phyloP scores from a whole-genome alignment of 805 yeast genomes.

The Dipodascus geniculatus region DNA sequence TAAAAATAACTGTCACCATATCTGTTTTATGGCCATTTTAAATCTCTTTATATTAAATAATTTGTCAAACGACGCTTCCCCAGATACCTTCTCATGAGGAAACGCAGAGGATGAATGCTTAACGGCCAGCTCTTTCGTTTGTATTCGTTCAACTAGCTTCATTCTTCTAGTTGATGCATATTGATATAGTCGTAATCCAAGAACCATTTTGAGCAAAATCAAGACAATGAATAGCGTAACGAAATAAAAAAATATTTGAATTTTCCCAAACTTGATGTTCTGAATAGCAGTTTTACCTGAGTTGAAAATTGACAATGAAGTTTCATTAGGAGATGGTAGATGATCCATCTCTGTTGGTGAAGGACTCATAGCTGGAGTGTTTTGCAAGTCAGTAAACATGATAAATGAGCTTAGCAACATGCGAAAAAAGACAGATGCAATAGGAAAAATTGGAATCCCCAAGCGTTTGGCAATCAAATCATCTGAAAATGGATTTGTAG shows the following conservation, averaged over 20 bases:
- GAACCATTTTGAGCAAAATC: background rate
- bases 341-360: background rate
- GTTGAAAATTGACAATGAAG: background rate
- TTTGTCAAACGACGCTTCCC: background rate
- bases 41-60: background rate
- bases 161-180: background rate
- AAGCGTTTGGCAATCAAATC: constrained; percentile 43
- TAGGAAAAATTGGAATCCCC: constrained; percentile 73
- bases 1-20: background rate
- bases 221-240: background rate
- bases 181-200: background rate
- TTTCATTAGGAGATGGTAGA: background rate
- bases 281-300: background rate
- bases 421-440: constrained; percentile 59
- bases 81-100: background rate
- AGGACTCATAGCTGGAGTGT: background rate
- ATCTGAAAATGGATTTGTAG: constrained; percentile 29
- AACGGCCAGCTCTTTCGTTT: background rate
- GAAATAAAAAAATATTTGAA: background rate
- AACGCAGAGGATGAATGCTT: no score
- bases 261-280: background rate
- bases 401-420: constrained; percentile 40
- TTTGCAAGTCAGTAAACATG: background rate
- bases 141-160: background rate
- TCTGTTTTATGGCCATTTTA: background rate